Evolutionary conservation across 2,329 filamentous ascomycete genomes (phyloP).

Genomic region (Paramyrothecium sp.): DNA sequence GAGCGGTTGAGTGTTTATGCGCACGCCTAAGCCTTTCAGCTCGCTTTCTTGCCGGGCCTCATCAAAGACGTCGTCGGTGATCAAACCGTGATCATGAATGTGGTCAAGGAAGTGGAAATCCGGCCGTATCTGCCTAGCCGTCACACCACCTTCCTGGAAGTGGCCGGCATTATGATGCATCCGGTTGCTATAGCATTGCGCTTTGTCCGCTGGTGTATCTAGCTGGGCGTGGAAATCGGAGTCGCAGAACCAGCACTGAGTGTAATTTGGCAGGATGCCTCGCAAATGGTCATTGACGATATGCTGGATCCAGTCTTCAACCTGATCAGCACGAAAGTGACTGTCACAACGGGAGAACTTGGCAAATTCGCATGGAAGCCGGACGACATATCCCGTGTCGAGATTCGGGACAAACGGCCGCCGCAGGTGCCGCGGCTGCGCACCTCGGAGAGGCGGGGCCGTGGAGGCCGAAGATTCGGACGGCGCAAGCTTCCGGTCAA

Average conservation of each 20-base stretch:
- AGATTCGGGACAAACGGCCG: slow-evolving; percentile 4
- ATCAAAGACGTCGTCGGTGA: slow-evolving; percentile 22
- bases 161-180: slow-evolving; percentile 52
- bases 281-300: slow-evolving; percentile 34
- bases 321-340: slow-evolving; percentile 35
- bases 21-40: slow-evolving; percentile 3
- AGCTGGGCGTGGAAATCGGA: slow-evolving; percentile 24
- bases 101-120: slow-evolving; percentile 42
- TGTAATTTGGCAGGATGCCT: slow-evolving; percentile 28
- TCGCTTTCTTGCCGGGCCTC: slow-evolving; percentile 16
- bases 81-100: slow-evolving; percentile 22
- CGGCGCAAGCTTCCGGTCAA: neutral
- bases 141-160: slow-evolving; percentile 26
- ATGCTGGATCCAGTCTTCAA: slow-evolving; percentile 45
- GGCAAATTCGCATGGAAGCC: slow-evolving; percentile 46
- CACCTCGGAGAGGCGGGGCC: slow-evolving; percentile 16
- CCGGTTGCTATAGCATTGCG: slow-evolving; percentile 32
- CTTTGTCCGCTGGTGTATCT: slow-evolving; percentile 2
- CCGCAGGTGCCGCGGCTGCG: slow-evolving; percentile 8
- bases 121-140: slow-evolving; percentile 24
- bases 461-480: slow-evolving; percentile 10
- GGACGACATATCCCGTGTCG: neutral
- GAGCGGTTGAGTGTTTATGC: neutral
- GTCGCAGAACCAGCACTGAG: slow-evolving; percentile 52
- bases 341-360: slow-evolving; percentile 31